phyloP scores from a whole-genome alignment of 2,329 filamentous ascomycete species.

The Pestalotiopsis fici region DNA sequence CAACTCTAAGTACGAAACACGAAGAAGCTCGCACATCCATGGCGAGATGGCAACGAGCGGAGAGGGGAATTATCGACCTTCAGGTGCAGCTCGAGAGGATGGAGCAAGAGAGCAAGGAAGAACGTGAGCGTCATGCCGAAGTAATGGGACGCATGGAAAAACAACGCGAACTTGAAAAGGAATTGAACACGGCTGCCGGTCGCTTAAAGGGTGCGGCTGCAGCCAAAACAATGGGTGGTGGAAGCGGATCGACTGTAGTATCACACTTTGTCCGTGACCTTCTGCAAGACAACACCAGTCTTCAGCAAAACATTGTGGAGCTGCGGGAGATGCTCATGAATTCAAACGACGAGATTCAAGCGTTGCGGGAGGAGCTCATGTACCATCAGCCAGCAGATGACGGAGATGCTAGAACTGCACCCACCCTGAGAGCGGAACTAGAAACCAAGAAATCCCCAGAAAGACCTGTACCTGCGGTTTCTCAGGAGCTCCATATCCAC shows the following conservation, averaged over 20 bases:
- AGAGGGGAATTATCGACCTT: slow-evolving; percentile 74
- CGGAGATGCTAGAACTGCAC: slow-evolving; percentile 37
- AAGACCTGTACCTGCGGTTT: slow-evolving; percentile 40
- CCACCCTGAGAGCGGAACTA: slow-evolving; percentile 73
- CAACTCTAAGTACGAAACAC: slow-evolving; percentile 64
- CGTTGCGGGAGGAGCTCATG: slow-evolving; percentile 77
- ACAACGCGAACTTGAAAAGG: slow-evolving; percentile 78
- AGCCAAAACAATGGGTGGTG: slow-evolving; percentile 61
- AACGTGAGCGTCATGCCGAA: slow-evolving; percentile 79
- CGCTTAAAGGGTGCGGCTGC: slow-evolving; percentile 81
- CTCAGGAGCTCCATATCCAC: slow-evolving; percentile 86
- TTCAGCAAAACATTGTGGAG: slow-evolving; percentile 91
- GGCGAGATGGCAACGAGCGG: slow-evolving; percentile 82
- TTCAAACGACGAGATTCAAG: slow-evolving; percentile 93
- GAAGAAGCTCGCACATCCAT: slow-evolving; percentile 79
- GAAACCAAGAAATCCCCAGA: slow-evolving; percentile 45
- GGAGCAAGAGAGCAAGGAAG: slow-evolving; percentile 78
- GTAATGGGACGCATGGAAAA: slow-evolving; percentile 82
- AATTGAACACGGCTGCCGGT: slow-evolving; percentile 77
- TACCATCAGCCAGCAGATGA: slow-evolving; percentile 71
- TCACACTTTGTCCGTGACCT: slow-evolving; percentile 96
- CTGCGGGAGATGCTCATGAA: slow-evolving; percentile 85
- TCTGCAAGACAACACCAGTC: slow-evolving; percentile 88
- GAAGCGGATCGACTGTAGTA: slow-evolving; percentile 70
- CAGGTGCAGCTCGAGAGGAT: slow-evolving; percentile 89